These are phyloP conservation scores for Gnetum montanum DNA, from an alignment of 75 land plant genomes.

Conservation along the genomic window DNA sequence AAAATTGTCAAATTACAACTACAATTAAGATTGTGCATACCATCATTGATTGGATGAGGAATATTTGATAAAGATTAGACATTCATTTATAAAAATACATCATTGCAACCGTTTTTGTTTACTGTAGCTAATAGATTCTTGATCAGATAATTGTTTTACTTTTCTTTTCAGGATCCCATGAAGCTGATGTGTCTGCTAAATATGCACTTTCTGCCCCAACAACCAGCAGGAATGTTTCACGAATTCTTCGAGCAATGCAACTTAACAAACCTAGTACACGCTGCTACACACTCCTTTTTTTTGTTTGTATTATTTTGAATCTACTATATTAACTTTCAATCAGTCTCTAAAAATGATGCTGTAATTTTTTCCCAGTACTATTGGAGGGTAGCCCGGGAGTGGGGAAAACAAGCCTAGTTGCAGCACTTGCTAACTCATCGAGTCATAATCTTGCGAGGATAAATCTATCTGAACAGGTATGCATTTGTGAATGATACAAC, in stretches of 20 bases:
- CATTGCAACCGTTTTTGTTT: too few relatives aligned
- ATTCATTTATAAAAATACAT: too few relatives aligned
- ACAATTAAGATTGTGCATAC: too few relatives aligned
- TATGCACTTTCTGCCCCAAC: slow-evolving; percentile 89
- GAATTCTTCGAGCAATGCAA: slow-evolving; percentile 95
- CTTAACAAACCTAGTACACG: slow-evolving; percentile 66
- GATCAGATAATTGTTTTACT: too few relatives aligned
- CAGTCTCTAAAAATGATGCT: neutral
- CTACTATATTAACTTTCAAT: neutral
- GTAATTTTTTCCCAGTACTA: slow-evolving; percentile 38
- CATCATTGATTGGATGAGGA: too few relatives aligned
- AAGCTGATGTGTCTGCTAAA: too few relatives aligned
- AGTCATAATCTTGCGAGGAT: slow-evolving; percentile 83
- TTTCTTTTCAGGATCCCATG: slow-evolving; percentile 23
- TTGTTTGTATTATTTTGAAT: neutral
- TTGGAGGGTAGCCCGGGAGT: slow-evolving; percentile 99
- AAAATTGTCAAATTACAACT: too few relatives aligned
- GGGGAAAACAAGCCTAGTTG: slow-evolving; percentile 93
- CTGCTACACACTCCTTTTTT: neutral
- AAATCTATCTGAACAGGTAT: slow-evolving; percentile 93
- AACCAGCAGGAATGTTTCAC: slow-evolving; percentile 65
- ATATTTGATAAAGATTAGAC: too few relatives aligned
- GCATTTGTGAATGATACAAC: too few relatives aligned
- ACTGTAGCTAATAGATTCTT: too few relatives aligned
- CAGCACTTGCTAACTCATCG: slow-evolving; percentile 73